phyloP scores from a whole-genome alignment of 371 early-diverging fungal species.

The Choanephora cucurbitarum region DNA sequence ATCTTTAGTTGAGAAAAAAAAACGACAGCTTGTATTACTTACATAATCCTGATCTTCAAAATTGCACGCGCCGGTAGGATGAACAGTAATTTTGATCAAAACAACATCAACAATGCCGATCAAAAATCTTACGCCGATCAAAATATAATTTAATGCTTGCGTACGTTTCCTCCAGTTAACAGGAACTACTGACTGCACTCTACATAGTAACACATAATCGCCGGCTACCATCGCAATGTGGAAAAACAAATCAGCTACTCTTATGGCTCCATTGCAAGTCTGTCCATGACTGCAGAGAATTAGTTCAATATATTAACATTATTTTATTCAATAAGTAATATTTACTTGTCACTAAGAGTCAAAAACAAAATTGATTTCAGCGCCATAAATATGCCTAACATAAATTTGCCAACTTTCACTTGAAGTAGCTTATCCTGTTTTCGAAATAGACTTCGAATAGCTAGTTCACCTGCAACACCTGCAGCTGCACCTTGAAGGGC shows the following conservation, averaged over 20 bases:
- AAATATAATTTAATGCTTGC: constrained; percentile 7
- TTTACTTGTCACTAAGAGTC: constrained; percentile 21
- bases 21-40: constrained; percentile 9
- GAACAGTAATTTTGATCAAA: constrained; percentile 16
- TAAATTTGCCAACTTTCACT: constrained; percentile 19
- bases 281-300: constrained; percentile 6
- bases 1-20: not conserved
- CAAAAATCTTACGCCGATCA: constrained; percentile 20
- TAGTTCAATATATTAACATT: not conserved
- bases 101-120: constrained; percentile 36
- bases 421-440: constrained; percentile 15
- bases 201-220: constrained; percentile 25
- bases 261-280: constrained; percentile 22
- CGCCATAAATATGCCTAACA: constrained; percentile 25
- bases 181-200: constrained; percentile 38
- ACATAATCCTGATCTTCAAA: constrained; percentile 35
- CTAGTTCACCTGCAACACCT: constrained; percentile 20
- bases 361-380: constrained; percentile 22
- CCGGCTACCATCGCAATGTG: constrained; percentile 46
- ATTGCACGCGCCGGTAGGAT: constrained; percentile 23
- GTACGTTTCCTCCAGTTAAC: constrained; percentile 16
- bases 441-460: constrained; percentile 19
- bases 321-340: not conserved
- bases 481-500: constrained; percentile 27
- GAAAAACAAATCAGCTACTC: constrained; percentile 37